Evolutionary conservation across 805 yeast genomes (phyloP), one percentile per base, ranked within the genome.

Genomic region (Saccharomycopsis sp.): DNA sequence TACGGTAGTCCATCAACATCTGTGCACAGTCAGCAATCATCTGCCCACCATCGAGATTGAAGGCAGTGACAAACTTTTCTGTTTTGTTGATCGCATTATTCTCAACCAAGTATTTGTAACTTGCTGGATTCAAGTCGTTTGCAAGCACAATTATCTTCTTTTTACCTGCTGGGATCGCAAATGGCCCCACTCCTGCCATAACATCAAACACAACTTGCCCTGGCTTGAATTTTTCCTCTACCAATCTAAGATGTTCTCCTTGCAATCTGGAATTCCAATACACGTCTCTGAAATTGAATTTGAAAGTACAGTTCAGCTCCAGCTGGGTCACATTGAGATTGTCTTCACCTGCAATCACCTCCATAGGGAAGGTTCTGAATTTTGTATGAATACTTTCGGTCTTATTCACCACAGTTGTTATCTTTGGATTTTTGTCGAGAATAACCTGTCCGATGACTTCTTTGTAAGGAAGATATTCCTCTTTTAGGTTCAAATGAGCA

Each of bases 101-200:
- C 34, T 78, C 78, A 44, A 73, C 69, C 73, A 94, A 77, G 66
- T 87, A 86, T 63, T 82, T 81, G 71, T 74, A 88, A 59, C 96
- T 85, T 60, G 86, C 88, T 0, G 97, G 98, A 67, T 94, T 94
- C 68, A 94, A 75, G 70, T 94, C 99, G 68, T 91, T 94, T 9
- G 97, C 97, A 64, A 94, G 75, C 0, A 89, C 96, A 55, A 91
- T 69, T 9, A 84, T 87, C 15, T 80, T 79, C 61, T 86, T 89
- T 70, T 87, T 90, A 14, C 91, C 98, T 0, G 97, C 96, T 0
- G 99, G 99, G 1, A 94, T 82, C 1, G 96, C 92, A 74, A 95
- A 94, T 2, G 99, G 99, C 0, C 99, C 99, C 1, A 94, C 98
- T 52, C 99, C 99, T 0, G 97, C 98, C 82, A 95, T 89, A 0